These are phyloP conservation scores for Jaltomata sinuosa DNA, from an alignment of 257 asterid genomes.

Conservation along the genomic window DNA sequence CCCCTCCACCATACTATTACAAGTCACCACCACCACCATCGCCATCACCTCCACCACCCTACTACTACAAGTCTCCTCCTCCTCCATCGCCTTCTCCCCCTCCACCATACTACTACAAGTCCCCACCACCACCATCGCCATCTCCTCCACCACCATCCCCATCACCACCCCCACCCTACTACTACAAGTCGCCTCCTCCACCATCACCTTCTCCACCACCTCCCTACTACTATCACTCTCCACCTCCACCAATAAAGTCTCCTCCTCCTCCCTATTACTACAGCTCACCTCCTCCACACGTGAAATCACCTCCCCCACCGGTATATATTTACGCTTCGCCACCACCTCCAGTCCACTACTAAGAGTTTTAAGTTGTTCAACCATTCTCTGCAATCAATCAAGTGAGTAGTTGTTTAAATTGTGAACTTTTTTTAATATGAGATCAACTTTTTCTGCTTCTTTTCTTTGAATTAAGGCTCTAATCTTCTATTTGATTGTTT, in stretches of 20 bases:
- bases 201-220: conserved; percentile 4
- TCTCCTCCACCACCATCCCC: conserved; percentile 18
- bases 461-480: not conserved
- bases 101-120: not conserved
- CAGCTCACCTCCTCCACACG: not conserved
- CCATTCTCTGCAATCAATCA: not conserved
- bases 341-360: conserved; percentile 5
- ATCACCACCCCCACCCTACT: conserved; percentile 4
- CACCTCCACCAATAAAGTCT: not conserved
- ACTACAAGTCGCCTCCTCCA: conserved; percentile 12
- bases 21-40: not conserved
- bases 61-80: not conserved
- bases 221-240: not conserved
- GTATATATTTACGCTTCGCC: not conserved
- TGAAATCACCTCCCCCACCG: conserved; percentile 2
- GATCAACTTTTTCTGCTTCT: not conserved
- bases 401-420: not conserved
- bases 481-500: not conserved
- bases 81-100: conserved; percentile 6
- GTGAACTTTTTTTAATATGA: not conserved
- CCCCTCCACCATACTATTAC: not conserved
- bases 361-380: not conserved
- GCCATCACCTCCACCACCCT: not conserved
- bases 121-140: conserved; percentile 15
- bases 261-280: conserved; percentile 3